Evolutionary conservation across 257 asterid genomes (phyloP).

Genomic region (Haberlea rhodopensis): DNA sequence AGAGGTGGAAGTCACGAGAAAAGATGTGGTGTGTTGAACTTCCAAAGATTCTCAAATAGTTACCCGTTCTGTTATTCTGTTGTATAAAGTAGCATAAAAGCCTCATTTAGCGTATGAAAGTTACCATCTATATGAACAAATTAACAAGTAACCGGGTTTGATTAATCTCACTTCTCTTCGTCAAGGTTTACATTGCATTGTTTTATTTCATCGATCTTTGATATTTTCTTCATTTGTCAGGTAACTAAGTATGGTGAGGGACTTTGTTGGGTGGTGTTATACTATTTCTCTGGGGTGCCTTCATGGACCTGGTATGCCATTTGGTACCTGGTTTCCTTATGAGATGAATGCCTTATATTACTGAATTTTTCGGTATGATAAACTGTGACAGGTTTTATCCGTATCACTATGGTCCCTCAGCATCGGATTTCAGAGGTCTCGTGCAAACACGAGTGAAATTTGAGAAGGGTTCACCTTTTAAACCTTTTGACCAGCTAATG

Average conservation of each 20-base stretch:
- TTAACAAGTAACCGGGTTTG: neutral
- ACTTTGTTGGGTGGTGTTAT: constrained; percentile 58
- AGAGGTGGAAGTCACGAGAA: constrained; percentile 40
- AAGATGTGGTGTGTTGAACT: constrained; percentile 38
- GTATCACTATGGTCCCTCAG: constrained; percentile 51
- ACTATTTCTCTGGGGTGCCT: constrained; percentile 60
- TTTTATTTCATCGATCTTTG: too few species aligned
- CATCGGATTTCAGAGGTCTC: constrained; percentile 64
- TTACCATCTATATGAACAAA: neutral
- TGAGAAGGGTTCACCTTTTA: constrained; percentile 49
- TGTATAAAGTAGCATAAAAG: too few species aligned
- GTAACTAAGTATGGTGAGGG: constrained; percentile 55
- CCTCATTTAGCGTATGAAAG: neutral
- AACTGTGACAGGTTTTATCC: constrained; percentile 50
- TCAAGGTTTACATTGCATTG: too few species aligned
- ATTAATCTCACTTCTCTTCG: neutral
- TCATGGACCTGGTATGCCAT: constrained; percentile 59
- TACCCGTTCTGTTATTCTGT: neutral
- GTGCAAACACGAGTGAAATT: constrained; percentile 39
- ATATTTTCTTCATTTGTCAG: constrained; percentile 28
- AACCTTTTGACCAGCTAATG: constrained; percentile 66
- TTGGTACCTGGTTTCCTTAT: neutral
- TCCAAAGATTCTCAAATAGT: neutral
- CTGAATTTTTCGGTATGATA: neutral
- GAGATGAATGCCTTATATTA: constrained; percentile 1